Evolutionary conservation across 306 rosid species (phyloP), one percentile per base, ranked within the genome.

Genomic region (Fagus crenata): DNA sequence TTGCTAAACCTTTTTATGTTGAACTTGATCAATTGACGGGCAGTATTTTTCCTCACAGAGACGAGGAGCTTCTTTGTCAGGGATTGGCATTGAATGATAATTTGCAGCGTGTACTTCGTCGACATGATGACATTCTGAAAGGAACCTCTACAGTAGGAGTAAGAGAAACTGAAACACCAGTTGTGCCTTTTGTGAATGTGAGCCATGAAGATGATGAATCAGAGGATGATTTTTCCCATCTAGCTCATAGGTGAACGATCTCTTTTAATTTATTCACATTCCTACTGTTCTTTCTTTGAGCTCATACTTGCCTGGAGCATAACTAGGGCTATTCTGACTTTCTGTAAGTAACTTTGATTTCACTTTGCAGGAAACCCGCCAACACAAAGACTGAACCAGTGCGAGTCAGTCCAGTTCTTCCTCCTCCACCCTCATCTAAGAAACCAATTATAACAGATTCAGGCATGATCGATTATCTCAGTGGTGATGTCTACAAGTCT

Each of bases 391-490:
- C 77, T 69, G 88, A 85, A 76, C 79, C 85, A 18, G 84, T 58
- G 74, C 88, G 80, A 69, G 31, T 70, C 55, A 89, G 81, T 69
- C 82, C 92, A 72, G 69, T 90, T 77, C 82, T 93, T 85, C 94
- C 97, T 59, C 96, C 98, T 60, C 99, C 96, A 31, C 98, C 98
- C 2, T 75, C 98, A 37, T 80, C 97, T 31, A 87, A 76, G 84
- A 89, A 72, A 84, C 97, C 97, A 6, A 86, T 85, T 73, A 73
- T 80, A 75, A 73, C 87, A 46, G 90, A 87, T 70, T 65, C 92
- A 37, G 83, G 91, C 67, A 46, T 76, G 84, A 78, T 96, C 40
- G 99, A 96, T 85, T 96, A 89, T 85, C 93, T 96, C 71, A 96
- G 99, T 53, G 99, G 99, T 1, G 98, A 92, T 74, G 53, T 82